Conservation (phyloP, 2,329 filamentous ascomycete genomes). For the Cytospora piceicola region DNA sequence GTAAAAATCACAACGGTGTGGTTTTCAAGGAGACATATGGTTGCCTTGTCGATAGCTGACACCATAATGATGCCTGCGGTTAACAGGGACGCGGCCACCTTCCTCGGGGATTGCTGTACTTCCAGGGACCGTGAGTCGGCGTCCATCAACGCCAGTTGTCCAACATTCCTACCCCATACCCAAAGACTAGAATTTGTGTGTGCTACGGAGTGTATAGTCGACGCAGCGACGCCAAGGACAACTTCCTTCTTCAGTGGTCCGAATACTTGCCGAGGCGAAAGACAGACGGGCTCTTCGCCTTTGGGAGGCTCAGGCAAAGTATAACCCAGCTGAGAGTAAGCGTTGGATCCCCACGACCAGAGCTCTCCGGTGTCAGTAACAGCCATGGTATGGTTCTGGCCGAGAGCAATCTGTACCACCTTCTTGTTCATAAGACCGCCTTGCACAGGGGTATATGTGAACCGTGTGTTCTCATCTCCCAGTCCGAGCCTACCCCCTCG, state of each 20-base stretch:
- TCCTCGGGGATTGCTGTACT: constrained; percentile 78
- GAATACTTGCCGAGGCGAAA: constrained; percentile 84
- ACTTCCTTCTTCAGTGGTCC: constrained; percentile 86
- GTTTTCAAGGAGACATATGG: constrained; percentile 81
- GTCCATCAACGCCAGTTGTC: constrained; percentile 91
- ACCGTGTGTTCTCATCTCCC: constrained; percentile 87
- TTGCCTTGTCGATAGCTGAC: constrained; percentile 88
- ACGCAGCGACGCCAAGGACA: constrained; percentile 83
- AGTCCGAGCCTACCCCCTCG: constrained; percentile 86
- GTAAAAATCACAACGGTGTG: constrained; percentile 92
- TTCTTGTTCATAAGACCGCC: constrained; percentile 75
- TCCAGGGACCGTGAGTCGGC: constrained; percentile 91
- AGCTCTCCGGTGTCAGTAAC: constrained; percentile 85
- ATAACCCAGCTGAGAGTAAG: constrained; percentile 85
- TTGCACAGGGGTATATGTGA: constrained; percentile 82
- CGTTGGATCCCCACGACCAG: constrained; percentile 93
- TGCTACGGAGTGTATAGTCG: constrained; percentile 87
- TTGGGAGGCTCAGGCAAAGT: constrained; percentile 67
- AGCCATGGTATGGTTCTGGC: constrained; percentile 89
- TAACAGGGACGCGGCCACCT: constrained; percentile 85
- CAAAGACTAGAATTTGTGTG: constrained; percentile 82
- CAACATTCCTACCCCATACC: constrained; percentile 94
- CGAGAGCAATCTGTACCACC: constrained; percentile 77
- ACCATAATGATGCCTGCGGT: constrained; percentile 74
- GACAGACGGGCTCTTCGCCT: constrained; percentile 84